A percentile compares a stretch with the other conserved stretches of the same genome.
phyloP scores from a whole-genome alignment of 768 basidiomycete genomes.

The Suillus subalutaceus region DNA sequence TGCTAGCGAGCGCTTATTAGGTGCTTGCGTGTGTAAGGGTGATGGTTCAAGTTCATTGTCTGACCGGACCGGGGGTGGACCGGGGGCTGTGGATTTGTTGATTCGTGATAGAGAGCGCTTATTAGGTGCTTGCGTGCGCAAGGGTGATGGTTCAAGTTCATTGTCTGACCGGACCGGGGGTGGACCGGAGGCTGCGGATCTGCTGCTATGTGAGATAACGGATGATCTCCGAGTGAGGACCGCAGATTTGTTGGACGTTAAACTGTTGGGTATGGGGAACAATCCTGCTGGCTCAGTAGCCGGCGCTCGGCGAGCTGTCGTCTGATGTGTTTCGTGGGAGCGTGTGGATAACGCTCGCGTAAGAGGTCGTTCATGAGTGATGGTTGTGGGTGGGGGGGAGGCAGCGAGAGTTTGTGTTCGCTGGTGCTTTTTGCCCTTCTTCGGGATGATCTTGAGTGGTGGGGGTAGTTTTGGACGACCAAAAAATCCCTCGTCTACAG shows the following conservation, averaged over 20 bases:
- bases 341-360: background rate
- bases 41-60: background rate
- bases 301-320: background rate
- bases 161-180: too few relatives aligned
- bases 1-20: background rate
- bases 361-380: background rate
- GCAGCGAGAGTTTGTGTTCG: slow-evolving; percentile 13
- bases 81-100: background rate
- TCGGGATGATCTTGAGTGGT: slow-evolving; percentile 16
- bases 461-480: slow-evolving; percentile 24
- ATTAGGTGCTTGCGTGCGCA: background rate
- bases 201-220: background rate
- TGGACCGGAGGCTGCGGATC: background rate
- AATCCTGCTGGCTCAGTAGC: background rate
- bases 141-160: background rate
- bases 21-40: background rate
- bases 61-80: too few relatives aligned
- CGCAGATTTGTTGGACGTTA: background rate
- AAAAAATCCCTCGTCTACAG: slow-evolving; percentile 23
- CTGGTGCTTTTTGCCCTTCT: slow-evolving; percentile 13
- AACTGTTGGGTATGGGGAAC: background rate
- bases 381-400: background rate
- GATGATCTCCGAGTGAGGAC: background rate
- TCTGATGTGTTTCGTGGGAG: background rate
- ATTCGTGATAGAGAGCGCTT: background rate